Base-by-base conservation (phyloP, 2,329 filamentous ascomycete species). In the Bipolaris gigantea region DNA sequence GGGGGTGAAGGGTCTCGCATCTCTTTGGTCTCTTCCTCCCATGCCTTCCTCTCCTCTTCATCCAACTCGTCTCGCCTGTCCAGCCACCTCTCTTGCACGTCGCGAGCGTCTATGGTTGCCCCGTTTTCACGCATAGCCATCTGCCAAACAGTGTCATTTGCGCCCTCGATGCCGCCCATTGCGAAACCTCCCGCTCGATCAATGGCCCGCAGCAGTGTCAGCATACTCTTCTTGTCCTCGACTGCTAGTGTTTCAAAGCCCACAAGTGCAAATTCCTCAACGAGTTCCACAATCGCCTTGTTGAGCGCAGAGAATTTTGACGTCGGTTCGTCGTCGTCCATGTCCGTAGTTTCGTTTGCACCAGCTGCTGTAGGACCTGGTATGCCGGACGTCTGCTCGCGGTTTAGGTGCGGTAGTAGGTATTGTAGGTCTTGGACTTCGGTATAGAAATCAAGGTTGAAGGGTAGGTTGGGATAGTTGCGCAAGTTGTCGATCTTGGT, bases 151-250 rank as follows among this genome's bases (percentile, higher is more conserved):
- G 89, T 92, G 72, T 99, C 93, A 65, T 97, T 97, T 41, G 92
- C 90, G 2, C 92, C 93, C 72, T 97, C 91, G 0, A 91, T 89
- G 5, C 88, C 84, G 0, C 92, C 92, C 77, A 99, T 97, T 0
- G 92, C 89, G 76, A 97, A 97, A 0, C 94, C 94, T 9, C 90
- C 88, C 0, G 94, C 93, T 38, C 94, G 85, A 73, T 99, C 94
- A 68, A 99, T 92, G 0, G 93, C 88, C 41, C 89, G 86, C 47
- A 99, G 79, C 4, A 99, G 80, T 64, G 89, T 87, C 85, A 95
- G 95, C 92, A 99, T 97, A 71, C 90, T 95, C 76, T 89, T 90
- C 74, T 96, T 97, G 71, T 99, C 94, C 76, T 99, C 94, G 1
- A 99, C 92, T 0, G 94, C 92, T 27, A 99, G 79, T 0, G 95